Evolutionary conservation across 768 basidiomycete genomes (phyloP), one percentile per base, ranked within the genome.

Genomic region (Leccinellum rugosiceps): DNA sequence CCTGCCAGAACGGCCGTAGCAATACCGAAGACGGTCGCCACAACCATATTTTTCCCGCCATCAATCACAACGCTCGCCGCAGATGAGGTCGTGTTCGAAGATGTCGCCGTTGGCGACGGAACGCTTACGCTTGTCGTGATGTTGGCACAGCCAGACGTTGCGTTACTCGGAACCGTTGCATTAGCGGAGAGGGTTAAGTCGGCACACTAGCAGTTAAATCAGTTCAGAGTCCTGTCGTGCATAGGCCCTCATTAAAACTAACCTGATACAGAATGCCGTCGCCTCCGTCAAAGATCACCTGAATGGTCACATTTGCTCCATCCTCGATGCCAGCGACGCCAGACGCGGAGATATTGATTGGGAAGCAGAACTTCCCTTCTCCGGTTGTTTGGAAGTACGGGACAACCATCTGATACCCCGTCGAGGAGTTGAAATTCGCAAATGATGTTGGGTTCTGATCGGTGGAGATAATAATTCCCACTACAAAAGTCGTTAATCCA

Each of bases 191-290:
- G 74, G 19, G 86, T 85, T 63, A 94, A 70, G 72, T 94, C 93
- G 35, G 92, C 80, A 67, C 92, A 94, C 88, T 93, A 65, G 13
- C 50, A 10, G 15, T 58, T 48, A 35, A 17, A 23, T 60, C 3
- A 28, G 35, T 26, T 43, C 50, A 15, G 8, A 23, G 46, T 50
- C 41, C 34, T 21, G 34, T 30, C n/a, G 50, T 19, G 21, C 48
- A 41, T 46, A 15, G 30, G 14, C 55, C 41, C 3, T 3, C 15
- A 23, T 0, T 17, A 26, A 53, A 51, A 56, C 60, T 38, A 52
- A 82, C 88, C 78, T 92, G 89, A 73, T 79, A 92, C 8, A 94
- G 78, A 28, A 66, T 48, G 21, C 84, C 85, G 65, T 94, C 91
- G 34, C 89, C 90, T 41, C 88, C 89, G 61, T 83, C 72, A 66